phyloP scores from a whole-genome alignment of 164 flowering plant species.

The Magnolia sinica region DNA sequence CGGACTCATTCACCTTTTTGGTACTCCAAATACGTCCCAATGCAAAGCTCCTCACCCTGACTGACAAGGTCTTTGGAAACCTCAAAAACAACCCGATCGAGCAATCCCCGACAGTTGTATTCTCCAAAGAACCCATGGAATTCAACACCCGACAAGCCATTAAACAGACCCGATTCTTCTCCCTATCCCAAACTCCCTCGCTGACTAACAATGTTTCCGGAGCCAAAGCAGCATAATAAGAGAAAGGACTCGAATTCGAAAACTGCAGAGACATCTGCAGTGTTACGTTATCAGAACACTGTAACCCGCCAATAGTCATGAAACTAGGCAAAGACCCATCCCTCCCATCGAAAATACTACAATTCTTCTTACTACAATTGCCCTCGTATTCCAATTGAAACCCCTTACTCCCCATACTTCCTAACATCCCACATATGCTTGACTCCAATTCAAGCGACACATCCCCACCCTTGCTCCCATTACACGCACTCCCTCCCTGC shows the following conservation, averaged over 20 bases:
- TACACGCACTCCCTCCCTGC: constrained; percentile 13
- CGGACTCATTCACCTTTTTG: constrained; percentile 31
- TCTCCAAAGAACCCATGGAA: constrained; percentile 15
- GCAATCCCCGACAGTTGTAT: constrained; percentile 54
- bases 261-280: constrained; percentile 29
- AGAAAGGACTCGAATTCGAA: constrained; percentile 12
- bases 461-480: constrained; percentile 6
- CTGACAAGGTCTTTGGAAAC: constrained; percentile 38
- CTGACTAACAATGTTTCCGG: constrained; percentile 42
- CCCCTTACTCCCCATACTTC: background rate
- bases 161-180: constrained; percentile 28
- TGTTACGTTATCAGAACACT: constrained; percentile 28
- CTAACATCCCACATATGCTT: constrained; percentile 22
- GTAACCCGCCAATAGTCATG: constrained; percentile 29
- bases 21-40: constrained; percentile 56
- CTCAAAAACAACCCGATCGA: constrained; percentile 41
- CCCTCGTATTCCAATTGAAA: constrained; percentile 35
- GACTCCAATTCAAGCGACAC: constrained; percentile 16
- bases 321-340: constrained; percentile 28
- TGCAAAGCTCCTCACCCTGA: constrained; percentile 29
- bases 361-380: constrained; percentile 30
- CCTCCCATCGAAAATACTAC: constrained; percentile 30
- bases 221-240: constrained; percentile 19
- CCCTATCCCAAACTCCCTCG: constrained; percentile 59
- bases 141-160: constrained; percentile 47